Evolutionary conservation across 2,329 filamentous ascomycete genomes (phyloP).

Genomic region (Apiospora sp.): DNA sequence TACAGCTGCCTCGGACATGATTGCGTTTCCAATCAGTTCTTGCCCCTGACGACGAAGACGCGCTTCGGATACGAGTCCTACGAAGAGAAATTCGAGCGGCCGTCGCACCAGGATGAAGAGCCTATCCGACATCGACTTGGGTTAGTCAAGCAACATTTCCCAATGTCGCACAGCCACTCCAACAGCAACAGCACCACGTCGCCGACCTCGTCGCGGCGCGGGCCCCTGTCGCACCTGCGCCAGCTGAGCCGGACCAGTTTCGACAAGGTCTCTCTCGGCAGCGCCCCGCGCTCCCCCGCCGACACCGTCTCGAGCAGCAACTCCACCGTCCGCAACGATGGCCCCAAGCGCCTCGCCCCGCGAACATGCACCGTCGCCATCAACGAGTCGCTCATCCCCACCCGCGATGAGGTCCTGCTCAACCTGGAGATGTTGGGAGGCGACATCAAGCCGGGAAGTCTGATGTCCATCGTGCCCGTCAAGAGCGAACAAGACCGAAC

Average conservation of each 20-base stretch:
- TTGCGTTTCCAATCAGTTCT: neutral
- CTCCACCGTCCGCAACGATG: constrained; percentile 53
- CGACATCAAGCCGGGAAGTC: constrained; percentile 68
- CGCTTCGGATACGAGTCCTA: neutral
- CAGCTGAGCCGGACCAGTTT: constrained; percentile 58
- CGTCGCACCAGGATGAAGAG: constrained; percentile 12
- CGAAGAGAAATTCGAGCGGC: neutral
- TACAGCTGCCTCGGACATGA: neutral
- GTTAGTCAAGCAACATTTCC: constrained; percentile 9
- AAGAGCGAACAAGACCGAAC: constrained; percentile 57
- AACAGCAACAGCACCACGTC: constrained; percentile 40
- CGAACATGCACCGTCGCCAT: constrained; percentile 62
- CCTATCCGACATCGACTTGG: constrained; percentile 6
- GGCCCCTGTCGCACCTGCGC: constrained; percentile 58
- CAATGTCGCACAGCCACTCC: constrained; percentile 39
- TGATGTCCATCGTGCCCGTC: constrained; percentile 76
- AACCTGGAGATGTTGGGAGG: constrained; percentile 75
- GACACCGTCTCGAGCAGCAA: constrained; percentile 58
- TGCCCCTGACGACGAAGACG: neutral
- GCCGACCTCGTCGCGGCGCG: constrained; percentile 54
- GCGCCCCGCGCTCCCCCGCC: constrained; percentile 54
- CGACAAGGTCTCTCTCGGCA: constrained; percentile 49
- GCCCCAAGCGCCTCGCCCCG: constrained; percentile 44
- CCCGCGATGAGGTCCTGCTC: constrained; percentile 75
- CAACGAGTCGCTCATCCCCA: constrained; percentile 76